These are phyloP conservation scores for Stagonosporopsis vannaccii DNA, from an alignment of 2,329 filamentous ascomycete genomes.

Conservation along the genomic window DNA sequence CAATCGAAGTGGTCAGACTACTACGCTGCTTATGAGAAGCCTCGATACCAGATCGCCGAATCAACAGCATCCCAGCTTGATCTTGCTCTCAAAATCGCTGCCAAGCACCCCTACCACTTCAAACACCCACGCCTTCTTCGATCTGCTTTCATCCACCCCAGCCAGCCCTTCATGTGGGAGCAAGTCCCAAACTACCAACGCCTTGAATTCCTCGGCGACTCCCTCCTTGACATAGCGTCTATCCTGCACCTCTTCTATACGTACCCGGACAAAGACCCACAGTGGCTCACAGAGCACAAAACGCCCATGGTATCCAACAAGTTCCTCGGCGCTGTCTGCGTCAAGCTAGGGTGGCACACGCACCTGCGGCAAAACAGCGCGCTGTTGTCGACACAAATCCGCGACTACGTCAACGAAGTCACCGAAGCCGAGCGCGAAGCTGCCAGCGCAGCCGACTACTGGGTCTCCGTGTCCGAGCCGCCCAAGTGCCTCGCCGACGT, in stretches of 20 bases:
- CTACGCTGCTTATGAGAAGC: slow-evolving; percentile 70
- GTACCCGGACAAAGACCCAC: slow-evolving; percentile 82
- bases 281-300: slow-evolving; percentile 98
- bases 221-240: slow-evolving; percentile 84
- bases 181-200: slow-evolving; percentile 88
- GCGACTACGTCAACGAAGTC: slow-evolving; percentile 65
- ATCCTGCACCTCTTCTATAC: slow-evolving; percentile 81
- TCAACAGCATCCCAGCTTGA: slow-evolving; percentile 73
- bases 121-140: slow-evolving; percentile 76
- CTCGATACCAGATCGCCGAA: slow-evolving; percentile 71
- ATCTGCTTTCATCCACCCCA: slow-evolving; percentile 88
- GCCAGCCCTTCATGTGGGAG: slow-evolving; percentile 76
- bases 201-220: slow-evolving; percentile 90
- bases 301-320: slow-evolving; percentile 99
- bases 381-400: slow-evolving; percentile 60
- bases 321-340: slow-evolving; percentile 83
- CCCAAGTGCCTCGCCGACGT: slow-evolving; percentile 86
- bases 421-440: slow-evolving; percentile 59
- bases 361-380: slow-evolving; percentile 67
- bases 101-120: slow-evolving; percentile 71
- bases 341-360: slow-evolving; percentile 77
- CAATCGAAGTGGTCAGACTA: slow-evolving; percentile 79
- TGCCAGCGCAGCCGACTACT: slow-evolving; percentile 69
- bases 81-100: slow-evolving; percentile 69
- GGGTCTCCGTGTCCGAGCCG: slow-evolving; percentile 65